Evolutionary conservation across 2,329 filamentous ascomycete genomes (phyloP).

Genomic region (Pseudogymnoascus sp.): DNA sequence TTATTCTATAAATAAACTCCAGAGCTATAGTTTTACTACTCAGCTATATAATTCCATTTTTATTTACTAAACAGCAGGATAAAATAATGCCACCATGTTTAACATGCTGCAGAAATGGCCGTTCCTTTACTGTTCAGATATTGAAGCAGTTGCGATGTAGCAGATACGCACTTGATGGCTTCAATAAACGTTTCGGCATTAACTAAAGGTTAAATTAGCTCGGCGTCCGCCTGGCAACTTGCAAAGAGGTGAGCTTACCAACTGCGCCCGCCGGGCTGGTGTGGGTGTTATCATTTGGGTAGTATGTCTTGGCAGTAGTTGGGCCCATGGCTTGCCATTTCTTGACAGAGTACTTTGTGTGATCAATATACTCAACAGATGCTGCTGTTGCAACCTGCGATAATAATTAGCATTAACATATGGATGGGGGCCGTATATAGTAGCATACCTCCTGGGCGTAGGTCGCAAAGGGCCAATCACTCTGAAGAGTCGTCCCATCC

Average conservation of each 20-base stretch:
- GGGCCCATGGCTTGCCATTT: conserved; percentile 21
- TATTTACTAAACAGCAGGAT: not conserved
- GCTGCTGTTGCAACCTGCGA: conserved; percentile 15
- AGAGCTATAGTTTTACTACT: not conserved
- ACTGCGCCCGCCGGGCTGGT: conserved; percentile 22
- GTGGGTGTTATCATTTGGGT: conserved; percentile 27
- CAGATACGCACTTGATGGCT: conserved; percentile 21
- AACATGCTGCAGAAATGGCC: not conserved
- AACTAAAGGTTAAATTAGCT: not conserved
- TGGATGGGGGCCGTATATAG: not conserved
- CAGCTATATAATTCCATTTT: not conserved
- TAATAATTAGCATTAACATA: not conserved
- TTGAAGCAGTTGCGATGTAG: not conserved
- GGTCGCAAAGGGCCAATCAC: conserved; percentile 21
- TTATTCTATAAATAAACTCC: not conserved
- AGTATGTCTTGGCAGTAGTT: conserved; percentile 21
- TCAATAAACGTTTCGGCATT: conserved; percentile 16
- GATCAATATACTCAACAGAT: conserved; percentile 23
- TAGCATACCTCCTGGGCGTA: conserved; percentile 15
- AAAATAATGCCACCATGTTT: not conserved
- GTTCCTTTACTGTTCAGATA: not conserved
- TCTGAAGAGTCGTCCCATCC: conserved; percentile 15
- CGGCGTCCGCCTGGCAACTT: not conserved
- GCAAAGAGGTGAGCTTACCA: not conserved
- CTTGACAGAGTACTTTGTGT: conserved; percentile 23